Conservation (phyloP, 106 monocot species). For the Amphibolis antarctica region DNA sequence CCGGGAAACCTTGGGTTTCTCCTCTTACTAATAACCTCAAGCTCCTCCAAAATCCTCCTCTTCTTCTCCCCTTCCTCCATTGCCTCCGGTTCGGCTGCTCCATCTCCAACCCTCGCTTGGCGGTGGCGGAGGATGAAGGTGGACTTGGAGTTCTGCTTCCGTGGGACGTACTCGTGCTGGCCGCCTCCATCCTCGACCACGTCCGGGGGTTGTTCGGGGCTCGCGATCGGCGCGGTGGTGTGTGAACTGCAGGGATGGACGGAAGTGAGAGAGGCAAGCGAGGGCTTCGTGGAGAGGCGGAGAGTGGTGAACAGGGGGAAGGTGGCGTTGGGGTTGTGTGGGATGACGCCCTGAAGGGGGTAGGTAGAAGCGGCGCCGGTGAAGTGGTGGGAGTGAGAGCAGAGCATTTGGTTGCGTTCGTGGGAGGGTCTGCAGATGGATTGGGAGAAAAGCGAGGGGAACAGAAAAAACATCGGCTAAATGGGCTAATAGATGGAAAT, state of each 20-base stretch:
- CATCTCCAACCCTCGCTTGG: neutral
- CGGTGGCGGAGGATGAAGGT: constrained; percentile 4
- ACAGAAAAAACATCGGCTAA: too few relatives aligned
- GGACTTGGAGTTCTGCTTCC: constrained; percentile 16
- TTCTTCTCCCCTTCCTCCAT: constrained; percentile 5
- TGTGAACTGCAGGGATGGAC: neutral
- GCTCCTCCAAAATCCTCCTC: constrained; percentile 35
- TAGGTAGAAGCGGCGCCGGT: neutral
- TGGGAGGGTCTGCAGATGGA: too few relatives aligned
- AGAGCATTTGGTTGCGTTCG: neutral
- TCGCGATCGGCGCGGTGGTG: neutral
- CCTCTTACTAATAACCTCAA: constrained; percentile 23
- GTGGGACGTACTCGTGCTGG: neutral
- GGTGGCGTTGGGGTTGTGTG: neutral
- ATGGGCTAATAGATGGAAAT: too few relatives aligned
- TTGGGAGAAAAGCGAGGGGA: too few relatives aligned
- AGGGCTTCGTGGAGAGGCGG: neutral
- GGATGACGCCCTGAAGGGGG: neutral
- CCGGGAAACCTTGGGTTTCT: constrained; percentile 68
- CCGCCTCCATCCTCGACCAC: neutral
- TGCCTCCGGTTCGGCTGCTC: neutral
- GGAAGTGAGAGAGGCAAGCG: neutral
- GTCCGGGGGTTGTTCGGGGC: neutral
- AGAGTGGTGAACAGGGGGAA: neutral
- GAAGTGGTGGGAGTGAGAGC: constrained; percentile 3